phyloP scores from a whole-genome alignment of 768 basidiomycete species.

The Amanita fuliginea region DNA sequence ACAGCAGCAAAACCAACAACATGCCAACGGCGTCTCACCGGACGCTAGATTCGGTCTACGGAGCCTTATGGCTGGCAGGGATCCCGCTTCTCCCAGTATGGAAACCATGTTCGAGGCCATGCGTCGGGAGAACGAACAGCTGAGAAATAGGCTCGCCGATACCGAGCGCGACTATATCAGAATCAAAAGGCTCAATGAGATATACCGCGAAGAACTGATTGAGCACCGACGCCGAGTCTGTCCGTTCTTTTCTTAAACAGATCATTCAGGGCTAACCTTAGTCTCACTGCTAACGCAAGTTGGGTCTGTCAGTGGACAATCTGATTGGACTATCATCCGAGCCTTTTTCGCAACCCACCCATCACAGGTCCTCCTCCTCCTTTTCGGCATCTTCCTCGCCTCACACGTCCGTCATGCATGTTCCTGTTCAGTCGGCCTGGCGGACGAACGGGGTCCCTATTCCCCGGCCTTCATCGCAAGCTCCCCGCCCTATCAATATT shows the following conservation, averaged over 20 bases:
- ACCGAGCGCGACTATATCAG: slow-evolving; percentile 73
- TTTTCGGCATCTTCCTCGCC: slow-evolving; percentile 30
- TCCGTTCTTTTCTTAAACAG: background rate
- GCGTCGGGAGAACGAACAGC: slow-evolving; percentile 67
- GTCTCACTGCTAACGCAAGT: slow-evolving; percentile 26
- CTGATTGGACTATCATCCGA: slow-evolving; percentile 63
- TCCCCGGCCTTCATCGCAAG: slow-evolving; percentile 57
- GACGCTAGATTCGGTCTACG: slow-evolving; percentile 20
- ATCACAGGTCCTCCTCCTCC: slow-evolving; percentile 38
- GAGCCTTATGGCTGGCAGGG: slow-evolving; percentile 15
- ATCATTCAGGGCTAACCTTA: slow-evolving; percentile 6
- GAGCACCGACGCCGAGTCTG: slow-evolving; percentile 60
- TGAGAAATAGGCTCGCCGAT: slow-evolving; percentile 55
- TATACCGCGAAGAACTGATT: slow-evolving; percentile 78
- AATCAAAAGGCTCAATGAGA: slow-evolving; percentile 64
- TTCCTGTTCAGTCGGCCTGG: slow-evolving; percentile 20
- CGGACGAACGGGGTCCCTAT: slow-evolving; percentile 57
- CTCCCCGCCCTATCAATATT: slow-evolving; percentile 40
- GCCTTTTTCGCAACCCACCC: slow-evolving; percentile 62
- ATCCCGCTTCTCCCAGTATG: slow-evolving; percentile 25
- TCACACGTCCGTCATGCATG: slow-evolving; percentile 31
- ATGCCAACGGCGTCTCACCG: slow-evolving; percentile 20
- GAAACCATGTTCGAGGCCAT: slow-evolving; percentile 68
- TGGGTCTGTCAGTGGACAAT: slow-evolving; percentile 70
- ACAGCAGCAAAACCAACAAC: slow-evolving; percentile 13